Base-by-base conservation (phyloP, 257 asterid genomes). In the Gentiana straminea region DNA sequence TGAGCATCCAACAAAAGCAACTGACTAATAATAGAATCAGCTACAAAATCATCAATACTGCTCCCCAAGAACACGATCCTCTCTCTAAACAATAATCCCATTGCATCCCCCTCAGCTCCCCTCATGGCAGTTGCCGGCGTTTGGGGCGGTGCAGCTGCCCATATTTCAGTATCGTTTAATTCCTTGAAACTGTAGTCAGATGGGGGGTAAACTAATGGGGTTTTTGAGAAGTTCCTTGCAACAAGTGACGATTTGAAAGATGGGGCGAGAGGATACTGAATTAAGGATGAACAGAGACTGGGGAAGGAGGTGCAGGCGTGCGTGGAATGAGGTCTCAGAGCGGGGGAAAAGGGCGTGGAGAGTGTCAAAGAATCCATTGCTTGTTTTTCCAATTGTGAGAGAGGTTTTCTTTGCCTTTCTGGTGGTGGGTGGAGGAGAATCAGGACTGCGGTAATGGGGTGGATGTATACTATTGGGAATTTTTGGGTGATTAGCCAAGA, bases 21-120 rank as follows among this genome's bases (percentile, higher is more conserved):
- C 84, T 87, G 98, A 64, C 97, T 83, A 51, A 81, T 81, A 68
- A 91, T 87, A 35, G 93, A 75, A 72, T 91, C 98, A 33, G 97
- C 98, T 33, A 83, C 78, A 56, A 83, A 83, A 65, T 91, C 98
- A 68, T 87, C 95, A 55, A 91, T 78, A 8, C 54, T 46, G 71
- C 54, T 77, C 37, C 96, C 96, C 77, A 91, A 69, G 67, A 91
- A 91, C 57, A 91, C 90, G 57, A 91, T 87, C 75, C 98, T 85
- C 77, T 91, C 98, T 73, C 64, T 87, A 15, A 91, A 82, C 74
- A 91, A 56, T 53, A 91, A 66, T 8, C 96, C 95, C 88, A 87
- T 79, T 57, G 79, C 90, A 61, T 91, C 98, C 12, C 72, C 54
- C 71, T 87, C 98, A 1, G 80, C 89, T 6, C 85, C 95, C 32